Evolutionary conservation across 2,329 filamentous ascomycete species (phyloP).

Genomic region (Pseudogymnoascus sp.): DNA sequence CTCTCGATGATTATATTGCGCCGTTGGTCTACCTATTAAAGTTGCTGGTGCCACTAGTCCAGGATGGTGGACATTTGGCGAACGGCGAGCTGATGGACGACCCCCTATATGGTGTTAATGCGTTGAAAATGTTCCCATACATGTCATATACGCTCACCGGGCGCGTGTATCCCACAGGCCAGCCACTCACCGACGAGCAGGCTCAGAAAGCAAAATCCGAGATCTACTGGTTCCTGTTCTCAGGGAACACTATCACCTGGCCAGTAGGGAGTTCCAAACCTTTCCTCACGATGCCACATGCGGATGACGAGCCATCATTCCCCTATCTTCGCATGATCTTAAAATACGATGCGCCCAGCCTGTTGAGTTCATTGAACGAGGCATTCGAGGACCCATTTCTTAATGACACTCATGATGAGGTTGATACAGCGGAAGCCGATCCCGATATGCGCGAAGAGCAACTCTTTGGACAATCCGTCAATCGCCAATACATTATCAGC

Average conservation of each 20-base stretch:
- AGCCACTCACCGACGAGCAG: constrained; percentile 61
- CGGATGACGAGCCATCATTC: constrained; percentile 63
- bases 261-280: constrained; percentile 54
- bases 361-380: constrained; percentile 91
- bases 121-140: constrained; percentile 89
- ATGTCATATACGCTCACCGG: constrained; percentile 86
- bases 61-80: constrained; percentile 43
- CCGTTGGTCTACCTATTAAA: constrained; percentile 76
- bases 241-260: constrained; percentile 69
- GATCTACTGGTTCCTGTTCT: constrained; percentile 90
- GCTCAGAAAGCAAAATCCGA: constrained; percentile 74
- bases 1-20: constrained; percentile 80
- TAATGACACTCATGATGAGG: constrained; percentile 66
- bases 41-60: constrained; percentile 54
- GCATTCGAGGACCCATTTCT: constrained; percentile 93
- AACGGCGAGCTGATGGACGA: constrained; percentile 49
- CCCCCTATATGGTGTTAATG: constrained; percentile 59
- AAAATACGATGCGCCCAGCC: constrained; percentile 82
- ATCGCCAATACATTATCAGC: constrained; percentile 85
- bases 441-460: constrained; percentile 54
- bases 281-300: constrained; percentile 51
- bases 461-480: constrained; percentile 63
- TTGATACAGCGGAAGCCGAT: constrained; percentile 42
- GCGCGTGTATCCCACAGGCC: constrained; percentile 82
- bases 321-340: constrained; percentile 78